Evolutionary conservation across 176 grass and related monocot species (phyloP), one percentile per base, ranked within the genome.

Genomic region (Alopecurus myosuroides): DNA sequence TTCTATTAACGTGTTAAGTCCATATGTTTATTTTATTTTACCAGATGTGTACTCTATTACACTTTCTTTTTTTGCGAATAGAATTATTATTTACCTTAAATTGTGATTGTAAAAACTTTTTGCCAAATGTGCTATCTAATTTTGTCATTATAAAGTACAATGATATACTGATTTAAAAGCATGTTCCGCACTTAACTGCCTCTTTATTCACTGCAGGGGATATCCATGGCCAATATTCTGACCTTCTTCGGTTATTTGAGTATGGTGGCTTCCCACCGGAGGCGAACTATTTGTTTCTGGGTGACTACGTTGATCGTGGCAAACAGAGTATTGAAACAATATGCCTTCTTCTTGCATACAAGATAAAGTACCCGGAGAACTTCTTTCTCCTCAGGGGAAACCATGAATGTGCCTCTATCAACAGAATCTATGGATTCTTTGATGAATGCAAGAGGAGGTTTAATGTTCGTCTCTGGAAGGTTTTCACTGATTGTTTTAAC

Each of bases 321-420:
- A 94, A 92, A 70, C 92, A 94, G 77, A 88, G 88, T 19, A 94
- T 94, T 29, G 92, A 94, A 58, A 92, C 92, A 0, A 94, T 94
- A 71, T 94, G 92, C 64, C 89, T 94, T 58, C 89, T 94, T 19
- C 84, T 94, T 77, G 92, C 89, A 1, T 94, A 89, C 67, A 94
- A 94, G 90, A 81, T 92, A 29, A 91, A 89, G 89, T 94, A 87
- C 28, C 86, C 86, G 14, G 84, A 92, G 76, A 91, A 92, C 55
- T 89, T 94, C 55, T 94, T 94, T 71, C 92, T 94, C 11, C 90
- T 94, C 10, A 90, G 92, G 19, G 92, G 92, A 64, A 94, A 94
- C 84, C 92, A 94, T 87, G 92, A 94, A 40, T 92, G 92, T 28
- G 92, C 92, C 6, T 94, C 92, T 39, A 91, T 94, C 77, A 94